Base-by-base conservation (phyloP, 1,284 basidiomycete species). In the Leccinum pachyderme region DNA sequence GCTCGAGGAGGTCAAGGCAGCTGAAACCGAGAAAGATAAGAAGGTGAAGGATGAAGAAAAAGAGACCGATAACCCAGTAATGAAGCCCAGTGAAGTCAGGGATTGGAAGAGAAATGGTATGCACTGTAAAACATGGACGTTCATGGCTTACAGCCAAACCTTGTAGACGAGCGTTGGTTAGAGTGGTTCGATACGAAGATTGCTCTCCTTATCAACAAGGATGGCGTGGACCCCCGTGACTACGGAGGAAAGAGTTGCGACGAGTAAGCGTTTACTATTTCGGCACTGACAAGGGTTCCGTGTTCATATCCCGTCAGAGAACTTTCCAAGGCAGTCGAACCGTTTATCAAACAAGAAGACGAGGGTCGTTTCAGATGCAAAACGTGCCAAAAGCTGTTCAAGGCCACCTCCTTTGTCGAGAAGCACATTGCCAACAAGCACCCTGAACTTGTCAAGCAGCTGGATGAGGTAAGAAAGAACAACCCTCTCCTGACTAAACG, bases 361-460 rank as follows among this genome's bases (percentile, higher is more conserved):
- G 91, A 94, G 72, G 91, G 89, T 64, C 97, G 96, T 70, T 97
- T 92, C 76, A 82, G 95, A 61, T 98, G 95, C 77, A 95, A 93
- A 76, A 89, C 87, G 49, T 98, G 95, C 72, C 85, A 86, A 72
- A 98, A 98, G 76, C 79, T 98, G 15, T 98, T 98, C 84, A 95
- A 94, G 70, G 95, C 93, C 5, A 89, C 91, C 24, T 86, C 93
- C 43, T 98, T 96, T 73, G 90, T 98, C 51, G 92, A 95, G 75
- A 98, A 98, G 76, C 93, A 96, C 69, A 87, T 95, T 60, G 83
- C 87, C 7, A 91, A 92, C 71, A 95, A 95, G 71, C 93, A 96
- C 69, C 75, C 86, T 15, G 93, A 95, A 61, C 75, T 90, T 9
- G 82, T 93, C 55, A 88, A 84, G 63, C 72, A 77, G 51, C 80